phyloP scores from a whole-genome alignment of 2,329 filamentous ascomycete species.

The Ophiocordyceps camponoti-rufipedis region DNA sequence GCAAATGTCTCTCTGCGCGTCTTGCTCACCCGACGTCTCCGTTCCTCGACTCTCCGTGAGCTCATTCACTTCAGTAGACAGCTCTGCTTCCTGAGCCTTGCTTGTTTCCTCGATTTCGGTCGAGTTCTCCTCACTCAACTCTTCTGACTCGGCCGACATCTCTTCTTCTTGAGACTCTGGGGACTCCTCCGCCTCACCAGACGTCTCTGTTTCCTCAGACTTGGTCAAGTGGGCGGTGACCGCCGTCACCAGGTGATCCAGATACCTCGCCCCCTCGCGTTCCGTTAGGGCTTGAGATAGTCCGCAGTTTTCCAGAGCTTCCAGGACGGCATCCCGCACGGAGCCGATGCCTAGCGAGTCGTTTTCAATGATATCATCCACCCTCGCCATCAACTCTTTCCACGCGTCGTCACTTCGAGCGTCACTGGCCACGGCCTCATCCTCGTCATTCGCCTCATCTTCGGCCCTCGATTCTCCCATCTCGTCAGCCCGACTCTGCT shows the following conservation, averaged over 20 bases:
- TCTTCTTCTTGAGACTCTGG: not conserved
- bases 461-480: slow-evolving; percentile 4
- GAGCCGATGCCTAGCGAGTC: slow-evolving; percentile 33
- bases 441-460: slow-evolving; percentile 2
- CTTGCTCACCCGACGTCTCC: not conserved
- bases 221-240: slow-evolving; percentile 18
- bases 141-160: not conserved
- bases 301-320: slow-evolving; percentile 35
- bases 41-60: not conserved
- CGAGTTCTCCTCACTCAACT: not conserved
- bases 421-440: not conserved
- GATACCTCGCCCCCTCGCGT: slow-evolving; percentile 26
- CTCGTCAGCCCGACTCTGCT: slow-evolving; percentile 4
- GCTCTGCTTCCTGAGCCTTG: not conserved
- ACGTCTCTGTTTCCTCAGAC: not conserved
- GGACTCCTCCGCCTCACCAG: slow-evolving; percentile 4
- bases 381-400: slow-evolving; percentile 34
- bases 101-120: not conserved
- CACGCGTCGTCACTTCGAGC: slow-evolving; percentile 22
- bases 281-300: slow-evolving; percentile 26
- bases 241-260: slow-evolving; percentile 31
- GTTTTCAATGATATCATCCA: slow-evolving; percentile 38
- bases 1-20: not conserved
- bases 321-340: slow-evolving; percentile 34
- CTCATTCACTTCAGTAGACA: not conserved